Base-by-base conservation (phyloP, 169 alveolate species). In the Eimeria falciformis region DNA sequence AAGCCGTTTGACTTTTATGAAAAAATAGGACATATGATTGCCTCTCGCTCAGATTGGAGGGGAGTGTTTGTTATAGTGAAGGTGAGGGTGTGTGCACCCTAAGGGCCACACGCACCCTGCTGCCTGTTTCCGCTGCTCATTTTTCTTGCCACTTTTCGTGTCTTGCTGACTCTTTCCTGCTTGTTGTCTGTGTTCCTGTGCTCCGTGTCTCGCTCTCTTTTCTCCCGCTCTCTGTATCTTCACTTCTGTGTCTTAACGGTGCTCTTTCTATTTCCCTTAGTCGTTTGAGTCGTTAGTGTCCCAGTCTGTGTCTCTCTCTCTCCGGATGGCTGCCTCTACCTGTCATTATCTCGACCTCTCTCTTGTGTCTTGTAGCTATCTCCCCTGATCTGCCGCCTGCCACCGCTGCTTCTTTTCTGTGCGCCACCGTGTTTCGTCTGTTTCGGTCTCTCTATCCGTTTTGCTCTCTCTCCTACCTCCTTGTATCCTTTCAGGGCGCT, bases 161-260 rank as follows among this genome's bases (percentile, higher is more conserved):
- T 93, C 29, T 83, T 93, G 73, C 96, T 23, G 29, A 29, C 33
- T 23, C 87, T 89, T 81, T 92, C 96, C 85, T 85, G 95, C 40
- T 11, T 33, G 11, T 12, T n/a, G 9, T n/a, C n/a, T 43, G 25
- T 40, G 69, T 78, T 23, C 21, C 62, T 91, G 81, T 93, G 40
- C 68, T 93, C 73, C 95, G 14, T 40, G 5, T 47, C 37, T 3
- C 40, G 66, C 5, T 55, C 25, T 11, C 66, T 18, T 3, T 9
- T 6, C 40, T 23, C 18, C 5, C 5, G 17, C 14, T 50, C 58
- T 50, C 14, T 50, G 7, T 68, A 25, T 25, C 3, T 23, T 25
- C 29, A 14, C 50, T 25, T 68, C 46, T 6, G 9, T 62, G 75
- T 62, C 9, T 11, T 23, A 12, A 12, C 23, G 75, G 12, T 6